Percentiles rank a stretch among this genome's conserved stretches.
phyloP scores from a whole-genome alignment of 2,329 filamentous ascomycete genomes.

The Fonsecaea pugnacius region DNA sequence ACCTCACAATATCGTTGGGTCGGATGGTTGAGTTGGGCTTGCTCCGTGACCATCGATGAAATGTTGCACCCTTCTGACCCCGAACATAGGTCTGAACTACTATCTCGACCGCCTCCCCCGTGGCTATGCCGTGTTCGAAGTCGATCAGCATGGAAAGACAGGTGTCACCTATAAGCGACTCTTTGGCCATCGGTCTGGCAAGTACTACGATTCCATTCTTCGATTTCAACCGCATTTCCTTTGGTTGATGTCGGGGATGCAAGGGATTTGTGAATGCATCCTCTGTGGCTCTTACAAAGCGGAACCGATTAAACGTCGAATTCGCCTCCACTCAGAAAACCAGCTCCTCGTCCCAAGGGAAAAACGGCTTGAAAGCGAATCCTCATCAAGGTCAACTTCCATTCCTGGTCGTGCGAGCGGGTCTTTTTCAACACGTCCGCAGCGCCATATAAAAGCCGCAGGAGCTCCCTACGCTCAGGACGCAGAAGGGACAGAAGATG shows the following conservation, averaged over 20 bases:
- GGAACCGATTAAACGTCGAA: conserved; percentile 28
- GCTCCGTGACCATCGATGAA: not conserved
- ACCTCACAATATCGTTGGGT: not conserved
- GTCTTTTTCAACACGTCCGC: conserved; percentile 31
- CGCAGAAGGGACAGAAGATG: conserved; percentile 59
- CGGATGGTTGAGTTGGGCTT: not conserved
- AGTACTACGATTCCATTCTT: conserved; percentile 58
- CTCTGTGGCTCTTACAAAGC: conserved; percentile 46
- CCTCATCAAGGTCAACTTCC: conserved; percentile 24
- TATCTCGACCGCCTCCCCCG: conserved; percentile 58
- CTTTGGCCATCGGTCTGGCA: conserved; percentile 60
- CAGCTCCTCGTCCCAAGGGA: not conserved
- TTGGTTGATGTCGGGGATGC: conserved; percentile 57
- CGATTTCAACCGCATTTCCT: conserved; percentile 63
- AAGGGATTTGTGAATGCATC: conserved; percentile 55
- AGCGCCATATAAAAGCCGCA: conserved; percentile 32
- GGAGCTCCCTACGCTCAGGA: conserved; percentile 43
- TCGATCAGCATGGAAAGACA: conserved; percentile 45
- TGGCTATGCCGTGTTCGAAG: conserved; percentile 59
- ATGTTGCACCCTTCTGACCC: conserved; percentile 3
- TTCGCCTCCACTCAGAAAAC: conserved; percentile 8
- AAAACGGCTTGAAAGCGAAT: conserved; percentile 19
- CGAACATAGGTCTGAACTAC: conserved; percentile 50
- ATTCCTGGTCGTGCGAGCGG: conserved; percentile 20
- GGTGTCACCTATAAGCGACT: conserved; percentile 58